Conservation (phyloP, 2,329 filamentous ascomycete species). For the Alternaria atra region DNA sequence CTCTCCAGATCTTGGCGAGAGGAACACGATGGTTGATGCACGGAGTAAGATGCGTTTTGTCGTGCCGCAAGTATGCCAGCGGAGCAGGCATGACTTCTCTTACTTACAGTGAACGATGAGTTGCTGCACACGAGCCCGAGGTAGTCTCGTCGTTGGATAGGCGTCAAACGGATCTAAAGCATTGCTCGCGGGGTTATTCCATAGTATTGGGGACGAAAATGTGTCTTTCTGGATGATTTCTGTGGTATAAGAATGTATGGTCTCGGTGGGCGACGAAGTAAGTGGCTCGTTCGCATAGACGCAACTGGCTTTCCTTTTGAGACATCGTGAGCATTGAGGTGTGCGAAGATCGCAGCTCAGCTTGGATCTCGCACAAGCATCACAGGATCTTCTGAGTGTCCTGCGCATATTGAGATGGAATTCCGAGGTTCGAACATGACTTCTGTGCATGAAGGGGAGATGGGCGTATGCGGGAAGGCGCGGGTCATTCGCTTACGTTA, state of each 20-base stretch:
- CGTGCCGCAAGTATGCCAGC: neutral
- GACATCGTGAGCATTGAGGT: slow-evolving; percentile 65
- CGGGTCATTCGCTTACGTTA: neutral
- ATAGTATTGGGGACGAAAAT: neutral
- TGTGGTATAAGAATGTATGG: slow-evolving; percentile 10
- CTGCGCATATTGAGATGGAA: slow-evolving; percentile 56
- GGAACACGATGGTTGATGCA: neutral
- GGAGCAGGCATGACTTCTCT: neutral
- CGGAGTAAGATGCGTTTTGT: neutral
- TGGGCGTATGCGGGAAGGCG: neutral
- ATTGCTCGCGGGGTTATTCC: slow-evolving; percentile 30
- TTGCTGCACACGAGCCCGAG: slow-evolving; percentile 61
- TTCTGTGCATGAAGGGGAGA: neutral
- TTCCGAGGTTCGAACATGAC: slow-evolving; percentile 1
- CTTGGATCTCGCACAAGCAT: slow-evolving; percentile 65
- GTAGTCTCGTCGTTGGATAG: slow-evolving; percentile 63
- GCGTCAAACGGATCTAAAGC: slow-evolving; percentile 65
- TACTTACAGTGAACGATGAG: slow-evolving; percentile 65
- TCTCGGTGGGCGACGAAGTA: slow-evolving; percentile 20
- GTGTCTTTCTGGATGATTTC: neutral
- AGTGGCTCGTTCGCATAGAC: slow-evolving; percentile 65
- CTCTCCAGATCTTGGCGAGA: neutral
- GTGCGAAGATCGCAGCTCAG: slow-evolving; percentile 64
- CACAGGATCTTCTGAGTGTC: slow-evolving; percentile 67
- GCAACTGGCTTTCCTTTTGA: slow-evolving; percentile 59